Conservation (phyloP, 2,329 filamentous ascomycete species). For the Tolypocladium cylindrosporum region DNA sequence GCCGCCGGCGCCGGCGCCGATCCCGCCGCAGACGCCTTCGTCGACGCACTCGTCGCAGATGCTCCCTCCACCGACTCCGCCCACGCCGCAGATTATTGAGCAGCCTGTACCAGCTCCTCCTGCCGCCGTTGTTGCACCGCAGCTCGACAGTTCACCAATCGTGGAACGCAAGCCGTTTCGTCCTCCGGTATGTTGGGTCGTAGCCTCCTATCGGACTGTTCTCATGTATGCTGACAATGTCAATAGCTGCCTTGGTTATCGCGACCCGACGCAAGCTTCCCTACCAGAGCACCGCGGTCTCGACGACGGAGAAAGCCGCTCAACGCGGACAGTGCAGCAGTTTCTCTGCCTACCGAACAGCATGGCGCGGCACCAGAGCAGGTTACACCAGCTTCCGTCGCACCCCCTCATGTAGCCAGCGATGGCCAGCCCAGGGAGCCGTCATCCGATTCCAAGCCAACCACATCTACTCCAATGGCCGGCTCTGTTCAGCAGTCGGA, state of each 20-base stretch:
- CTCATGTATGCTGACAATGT: slow-evolving; percentile 4
- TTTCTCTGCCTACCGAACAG: slow-evolving; percentile 33
- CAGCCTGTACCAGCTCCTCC: slow-evolving; percentile 12
- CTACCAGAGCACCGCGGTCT: slow-evolving; percentile 24
- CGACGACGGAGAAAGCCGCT: slow-evolving; percentile 33
- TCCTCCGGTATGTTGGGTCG: slow-evolving; percentile 36
- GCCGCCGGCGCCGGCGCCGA: slow-evolving; percentile 32
- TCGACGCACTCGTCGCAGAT: slow-evolving; percentile 39
- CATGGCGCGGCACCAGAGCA: slow-evolving; percentile 21
- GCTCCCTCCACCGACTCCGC: slow-evolving; percentile 34
- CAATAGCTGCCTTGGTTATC: slow-evolving; percentile 49
- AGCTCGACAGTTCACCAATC: slow-evolving; percentile 3
- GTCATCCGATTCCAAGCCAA: background rate
- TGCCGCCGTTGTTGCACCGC: slow-evolving; percentile 2
- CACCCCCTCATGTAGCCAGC: background rate
- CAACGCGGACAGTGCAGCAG: slow-evolving; percentile 22
- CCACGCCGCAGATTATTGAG: slow-evolving; percentile 29
- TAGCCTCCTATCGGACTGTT: too few species aligned
- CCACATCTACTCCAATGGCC: slow-evolving; percentile 3
- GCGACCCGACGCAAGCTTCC: slow-evolving; percentile 39
- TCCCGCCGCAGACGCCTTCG: slow-evolving; percentile 40
- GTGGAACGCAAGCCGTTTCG: slow-evolving; percentile 26
- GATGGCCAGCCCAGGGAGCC: background rate
- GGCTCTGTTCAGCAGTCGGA: slow-evolving; percentile 10
- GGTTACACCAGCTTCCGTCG: slow-evolving; percentile 1